Evolutionary conservation across 2,329 filamentous ascomycete genomes (phyloP).

Genomic region (Blumeriella jaapii): DNA sequence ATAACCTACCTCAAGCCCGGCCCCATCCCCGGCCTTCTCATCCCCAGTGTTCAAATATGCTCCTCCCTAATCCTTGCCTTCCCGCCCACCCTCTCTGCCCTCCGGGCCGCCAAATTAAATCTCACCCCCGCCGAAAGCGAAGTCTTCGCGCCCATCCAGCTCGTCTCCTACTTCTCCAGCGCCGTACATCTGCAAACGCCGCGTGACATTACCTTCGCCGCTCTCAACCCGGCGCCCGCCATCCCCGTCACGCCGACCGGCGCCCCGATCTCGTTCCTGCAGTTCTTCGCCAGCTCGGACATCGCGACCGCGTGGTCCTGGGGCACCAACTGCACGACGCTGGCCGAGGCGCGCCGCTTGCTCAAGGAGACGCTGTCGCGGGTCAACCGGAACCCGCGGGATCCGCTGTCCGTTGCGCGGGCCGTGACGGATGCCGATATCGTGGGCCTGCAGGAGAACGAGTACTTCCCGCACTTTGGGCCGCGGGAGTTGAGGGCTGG

Average conservation of each 20-base stretch:
- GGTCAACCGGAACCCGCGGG: conserved; percentile 2
- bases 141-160: conserved; percentile 1
- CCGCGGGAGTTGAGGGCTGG: conserved; percentile 1
- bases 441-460: conserved; percentile 2
- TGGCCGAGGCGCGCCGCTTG: background rate
- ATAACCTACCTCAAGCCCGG: conserved; percentile 1
- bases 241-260: conserved; percentile 1
- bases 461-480: conserved; percentile 7
- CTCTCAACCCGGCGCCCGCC: conserved; percentile 1
- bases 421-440: conserved; percentile 4
- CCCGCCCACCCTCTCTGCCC: conserved; percentile 5
- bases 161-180: conserved; percentile 3
- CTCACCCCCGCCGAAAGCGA: background rate
- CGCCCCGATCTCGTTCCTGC: conserved; percentile 1
- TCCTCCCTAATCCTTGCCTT: conserved; percentile 5
- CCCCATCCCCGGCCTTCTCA: background rate
- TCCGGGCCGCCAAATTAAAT: conserved; percentile 1
- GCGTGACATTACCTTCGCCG: conserved; percentile 2
- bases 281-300: background rate
- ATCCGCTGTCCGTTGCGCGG: background rate
- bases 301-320: conserved; percentile 7
- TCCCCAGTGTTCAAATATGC: conserved; percentile 1
- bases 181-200: conserved; percentile 5
- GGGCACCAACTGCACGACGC: background rate
- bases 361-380: conserved; percentile 2